Percentiles rank a stretch among this genome's conserved stretches.
These are phyloP conservation scores for Omphalotus guepiniiformis DNA, from an alignment of 768 basidiomycete genomes.

Conservation along the genomic window DNA sequence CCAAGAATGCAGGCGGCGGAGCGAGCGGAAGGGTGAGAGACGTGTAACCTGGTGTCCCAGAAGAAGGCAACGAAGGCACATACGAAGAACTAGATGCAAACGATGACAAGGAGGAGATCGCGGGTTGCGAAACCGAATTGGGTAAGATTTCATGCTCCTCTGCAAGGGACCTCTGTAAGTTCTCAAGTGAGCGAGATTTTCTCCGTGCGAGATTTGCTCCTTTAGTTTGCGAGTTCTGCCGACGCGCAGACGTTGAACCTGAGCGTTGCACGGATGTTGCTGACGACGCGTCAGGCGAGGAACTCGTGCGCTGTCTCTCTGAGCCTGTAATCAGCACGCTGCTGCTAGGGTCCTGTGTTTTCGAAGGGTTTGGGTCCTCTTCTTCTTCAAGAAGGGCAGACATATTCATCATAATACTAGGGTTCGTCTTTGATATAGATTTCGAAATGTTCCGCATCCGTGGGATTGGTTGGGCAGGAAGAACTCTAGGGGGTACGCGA, in stretches of 20 bases:
- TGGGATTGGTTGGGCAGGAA: not conserved
- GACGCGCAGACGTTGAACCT: no score
- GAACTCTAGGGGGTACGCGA: conserved; percentile 9
- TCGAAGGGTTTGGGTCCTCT: conserved; percentile 30
- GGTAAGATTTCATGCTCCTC: not conserved
- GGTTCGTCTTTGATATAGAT: conserved; percentile 30
- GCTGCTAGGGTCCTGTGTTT: conserved; percentile 4
- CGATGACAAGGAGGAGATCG: not conserved
- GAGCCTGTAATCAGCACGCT: not conserved
- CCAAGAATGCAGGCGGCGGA: conserved; percentile 28
- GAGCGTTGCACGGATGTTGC: not conserved
- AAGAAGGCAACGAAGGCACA: conserved; percentile 32
- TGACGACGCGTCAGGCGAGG: not conserved
- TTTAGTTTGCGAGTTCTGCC: not conserved
- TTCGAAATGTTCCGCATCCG: conserved; percentile 17
- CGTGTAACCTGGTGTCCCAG: conserved; percentile 57
- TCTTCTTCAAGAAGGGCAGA: conserved; percentile 50
- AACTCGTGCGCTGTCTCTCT: not conserved
- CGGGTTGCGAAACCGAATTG: not conserved
- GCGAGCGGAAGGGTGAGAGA: conserved; percentile 51
- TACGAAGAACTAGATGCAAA: conserved; percentile 3
- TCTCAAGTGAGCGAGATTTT: conserved; percentile 4
- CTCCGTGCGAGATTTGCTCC: not conserved
- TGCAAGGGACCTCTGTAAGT: not conserved
- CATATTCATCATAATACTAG: conserved; percentile 49